These are phyloP conservation scores for Vanrija sp. DNA, from an alignment of 1,284 basidiomycete genomes.

Conservation along the genomic window DNA sequence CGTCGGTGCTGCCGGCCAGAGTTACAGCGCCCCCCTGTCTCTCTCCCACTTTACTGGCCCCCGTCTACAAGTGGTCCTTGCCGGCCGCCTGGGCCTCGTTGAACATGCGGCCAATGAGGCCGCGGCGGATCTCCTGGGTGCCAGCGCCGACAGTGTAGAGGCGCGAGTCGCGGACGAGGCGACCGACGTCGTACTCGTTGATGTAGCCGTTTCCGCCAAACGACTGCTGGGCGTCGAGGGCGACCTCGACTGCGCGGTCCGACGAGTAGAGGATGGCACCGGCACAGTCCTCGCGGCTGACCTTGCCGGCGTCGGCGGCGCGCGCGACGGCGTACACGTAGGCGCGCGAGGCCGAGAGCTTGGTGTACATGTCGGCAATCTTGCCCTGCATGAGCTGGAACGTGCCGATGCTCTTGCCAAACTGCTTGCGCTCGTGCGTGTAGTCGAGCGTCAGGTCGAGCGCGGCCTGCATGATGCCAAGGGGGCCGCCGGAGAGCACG, in stretches of 20 bases:
- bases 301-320: slow-evolving; percentile 75
- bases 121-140: slow-evolving; percentile 83
- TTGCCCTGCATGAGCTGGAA: slow-evolving; percentile 95
- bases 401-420: slow-evolving; percentile 77
- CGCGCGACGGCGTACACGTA: slow-evolving; percentile 91
- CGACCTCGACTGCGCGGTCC: slow-evolving; percentile 84
- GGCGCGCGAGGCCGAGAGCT: slow-evolving; percentile 76
- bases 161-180: slow-evolving; percentile 76
- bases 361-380: slow-evolving; percentile 83
- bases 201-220: slow-evolving; percentile 90
- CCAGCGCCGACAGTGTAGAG: slow-evolving; percentile 88
- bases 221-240: slow-evolving; percentile 84
- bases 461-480: slow-evolving; percentile 89
- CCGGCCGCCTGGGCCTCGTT: slow-evolving; percentile 56
- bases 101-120: slow-evolving; percentile 85
- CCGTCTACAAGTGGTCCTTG: slow-evolving; percentile 8
- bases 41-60: neutral
- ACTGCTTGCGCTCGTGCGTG: slow-evolving; percentile 80
- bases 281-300: slow-evolving; percentile 87
- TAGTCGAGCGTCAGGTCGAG: slow-evolving; percentile 86
- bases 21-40: too few relatives aligned
- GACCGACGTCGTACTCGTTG: slow-evolving; percentile 84
- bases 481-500: slow-evolving; percentile 80
- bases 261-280: slow-evolving; percentile 88
- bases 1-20: too few relatives aligned